phyloP scores from a whole-genome alignment of 805 yeast species.

The Kodamaea sagamina region DNA sequence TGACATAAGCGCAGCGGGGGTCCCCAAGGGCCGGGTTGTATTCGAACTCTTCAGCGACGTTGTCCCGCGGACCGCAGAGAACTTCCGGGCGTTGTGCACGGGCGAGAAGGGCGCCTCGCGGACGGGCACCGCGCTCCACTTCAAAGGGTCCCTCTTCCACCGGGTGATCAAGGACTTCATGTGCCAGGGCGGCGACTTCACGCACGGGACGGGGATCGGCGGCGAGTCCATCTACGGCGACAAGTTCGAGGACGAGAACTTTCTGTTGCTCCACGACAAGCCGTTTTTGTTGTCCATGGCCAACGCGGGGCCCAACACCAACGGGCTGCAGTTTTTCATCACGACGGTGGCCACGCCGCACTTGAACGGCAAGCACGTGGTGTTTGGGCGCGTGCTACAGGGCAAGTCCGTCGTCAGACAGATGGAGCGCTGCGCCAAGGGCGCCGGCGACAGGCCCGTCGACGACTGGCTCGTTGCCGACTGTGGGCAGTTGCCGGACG shows the following conservation, averaged over 20 bases:
- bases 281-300: conserved; percentile 96
- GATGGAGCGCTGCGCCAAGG: conserved; percentile 72
- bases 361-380: conserved; percentile 93
- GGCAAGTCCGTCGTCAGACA: conserved; percentile 82
- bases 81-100: conserved; percentile 84
- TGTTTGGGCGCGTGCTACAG: conserved; percentile 81
- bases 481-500: conserved; percentile 75
- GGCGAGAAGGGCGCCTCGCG: conserved; percentile 76
- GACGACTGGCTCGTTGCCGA: conserved; percentile 69
- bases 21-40: conserved; percentile 70
- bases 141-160: conserved; percentile 89
- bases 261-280: conserved; percentile 68
- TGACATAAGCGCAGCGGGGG: conserved; percentile 75
- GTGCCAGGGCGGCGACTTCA: conserved; percentile 91
- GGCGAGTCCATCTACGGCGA: conserved; percentile 49
- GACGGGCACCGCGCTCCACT: conserved; percentile 66
- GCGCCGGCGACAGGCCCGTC: conserved; percentile 67
- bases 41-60: conserved; percentile 72
- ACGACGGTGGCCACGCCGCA: conserved; percentile 94
- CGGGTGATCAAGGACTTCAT: conserved; percentile 85
- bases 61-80: conserved; percentile 88
- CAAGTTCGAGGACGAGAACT: conserved; percentile 87
- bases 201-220: conserved; percentile 45
- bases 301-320: conserved; percentile 92
- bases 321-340: conserved; percentile 93